These are phyloP conservation scores for Mycena galopus DNA, from an alignment of 768 basidiomycete species.

Conservation along the genomic window DNA sequence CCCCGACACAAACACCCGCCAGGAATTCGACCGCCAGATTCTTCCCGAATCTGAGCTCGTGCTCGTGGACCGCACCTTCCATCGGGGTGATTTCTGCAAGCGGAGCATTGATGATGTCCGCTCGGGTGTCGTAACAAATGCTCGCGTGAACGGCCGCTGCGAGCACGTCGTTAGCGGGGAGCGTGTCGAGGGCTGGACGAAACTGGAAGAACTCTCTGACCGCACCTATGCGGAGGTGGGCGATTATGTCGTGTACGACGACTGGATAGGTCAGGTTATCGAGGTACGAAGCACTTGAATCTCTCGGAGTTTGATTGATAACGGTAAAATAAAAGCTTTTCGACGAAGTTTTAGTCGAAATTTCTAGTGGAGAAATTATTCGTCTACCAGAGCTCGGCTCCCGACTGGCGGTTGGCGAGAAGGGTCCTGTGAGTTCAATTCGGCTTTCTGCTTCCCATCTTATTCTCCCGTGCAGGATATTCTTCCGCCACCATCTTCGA, in stretches of 20 bases:
- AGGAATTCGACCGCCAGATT: constrained; percentile 71
- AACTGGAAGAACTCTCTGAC: constrained; percentile 67
- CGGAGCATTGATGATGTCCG: constrained; percentile 78
- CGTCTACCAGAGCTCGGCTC: constrained; percentile 84
- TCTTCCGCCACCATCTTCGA: constrained; percentile 64
- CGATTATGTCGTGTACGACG: constrained; percentile 84
- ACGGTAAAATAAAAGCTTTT: constrained; percentile 67
- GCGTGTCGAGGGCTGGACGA: constrained; percentile 73
- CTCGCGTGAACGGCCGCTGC: constrained; percentile 73
- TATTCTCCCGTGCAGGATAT: constrained; percentile 65
- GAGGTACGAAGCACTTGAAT: constrained; percentile 65
- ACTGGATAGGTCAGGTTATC: constrained; percentile 93
- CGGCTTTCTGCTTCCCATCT: constrained; percentile 12
- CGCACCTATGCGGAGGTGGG: constrained; percentile 76
- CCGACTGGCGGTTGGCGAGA: constrained; percentile 80
- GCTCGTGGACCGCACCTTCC: constrained; percentile 83
- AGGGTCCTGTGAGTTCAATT: constrained; percentile 68
- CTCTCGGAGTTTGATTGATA: constrained; percentile 26
- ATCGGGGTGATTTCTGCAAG: constrained; percentile 87
- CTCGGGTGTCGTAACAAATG: constrained; percentile 80
- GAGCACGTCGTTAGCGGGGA: constrained; percentile 81
- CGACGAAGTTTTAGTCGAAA: constrained; percentile 83
- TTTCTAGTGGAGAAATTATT: constrained; percentile 73
- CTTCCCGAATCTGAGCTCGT: constrained; percentile 75
- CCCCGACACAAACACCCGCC: constrained; percentile 47